A percentile compares a stretch with the other conserved stretches of the same genome.
Evolutionary conservation across 2,329 filamentous ascomycete genomes (phyloP).

Genomic region (Mollisia scopiformis): DNA sequence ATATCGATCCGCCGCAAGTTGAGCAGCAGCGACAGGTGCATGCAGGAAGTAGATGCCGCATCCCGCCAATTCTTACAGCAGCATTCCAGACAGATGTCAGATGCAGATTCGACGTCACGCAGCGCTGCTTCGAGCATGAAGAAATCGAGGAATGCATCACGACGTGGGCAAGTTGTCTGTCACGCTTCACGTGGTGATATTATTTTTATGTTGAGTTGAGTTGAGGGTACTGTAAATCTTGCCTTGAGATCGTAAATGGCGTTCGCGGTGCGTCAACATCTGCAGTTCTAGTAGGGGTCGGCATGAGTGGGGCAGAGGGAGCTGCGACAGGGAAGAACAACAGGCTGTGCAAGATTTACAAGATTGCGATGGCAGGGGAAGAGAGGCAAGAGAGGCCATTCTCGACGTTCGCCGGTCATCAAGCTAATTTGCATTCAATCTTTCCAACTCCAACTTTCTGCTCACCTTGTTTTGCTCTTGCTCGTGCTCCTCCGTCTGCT

Average conservation of each 20-base stretch:
- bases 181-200: not conserved
- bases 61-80: not conserved
- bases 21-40: not conserved
- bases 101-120: not conserved
- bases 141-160: not conserved
- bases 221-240: not conserved
- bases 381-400: not conserved
- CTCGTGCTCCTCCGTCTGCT: not conserved
- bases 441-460: not conserved
- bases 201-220: not conserved
- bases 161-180: not conserved
- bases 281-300: slow-evolving; percentile 10
- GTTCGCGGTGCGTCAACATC: slow-evolving; percentile 10
- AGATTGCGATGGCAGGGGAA: slow-evolving; percentile 27
- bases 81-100: not conserved
- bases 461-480: not conserved
- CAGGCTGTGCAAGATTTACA: slow-evolving; percentile 30
- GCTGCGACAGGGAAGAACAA: slow-evolving; percentile 22
- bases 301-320: slow-evolving; percentile 6
- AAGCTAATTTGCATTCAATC: not conserved
- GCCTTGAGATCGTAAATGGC: slow-evolving; percentile 7
- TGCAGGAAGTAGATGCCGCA: not conserved
- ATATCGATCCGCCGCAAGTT: not conserved
- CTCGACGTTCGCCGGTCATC: not conserved
- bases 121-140: not conserved